Evolutionary conservation across 108 stramenopile species (phyloP).

Genomic region (Aurantiochytrium sp.): DNA sequence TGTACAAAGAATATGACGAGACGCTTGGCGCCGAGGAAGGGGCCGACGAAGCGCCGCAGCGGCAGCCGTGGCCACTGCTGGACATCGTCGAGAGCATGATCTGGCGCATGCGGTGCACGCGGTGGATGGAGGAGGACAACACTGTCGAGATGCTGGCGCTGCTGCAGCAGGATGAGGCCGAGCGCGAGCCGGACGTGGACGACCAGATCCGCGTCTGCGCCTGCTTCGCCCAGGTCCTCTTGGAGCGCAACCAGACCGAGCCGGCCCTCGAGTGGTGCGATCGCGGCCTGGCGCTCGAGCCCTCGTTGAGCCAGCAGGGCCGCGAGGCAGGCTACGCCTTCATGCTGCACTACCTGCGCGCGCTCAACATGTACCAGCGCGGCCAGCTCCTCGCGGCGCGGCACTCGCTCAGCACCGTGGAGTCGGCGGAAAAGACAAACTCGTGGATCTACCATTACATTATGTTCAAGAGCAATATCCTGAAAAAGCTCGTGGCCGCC

Average conservation of each 20-base stretch:
- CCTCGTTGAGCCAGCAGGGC: background rate
- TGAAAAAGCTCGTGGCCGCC: background rate
- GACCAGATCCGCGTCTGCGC: background rate
- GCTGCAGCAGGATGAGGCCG: background rate
- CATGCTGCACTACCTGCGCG: conserved; percentile 18
- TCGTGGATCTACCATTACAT: conserved; percentile 28
- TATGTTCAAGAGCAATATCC: conserved; percentile 10
- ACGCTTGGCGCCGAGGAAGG: background rate
- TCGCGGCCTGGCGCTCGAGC: background rate
- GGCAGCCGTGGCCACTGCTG: background rate
- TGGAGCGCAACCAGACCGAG: conserved; percentile 11
- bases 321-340: background rate
- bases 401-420: background rate
- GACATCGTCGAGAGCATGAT: background rate
- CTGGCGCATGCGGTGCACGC: conserved; percentile 30
- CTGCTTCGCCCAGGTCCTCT: conserved; percentile 11
- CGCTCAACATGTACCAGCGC: conserved; percentile 20
- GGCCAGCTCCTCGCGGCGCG: background rate
- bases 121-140: conserved; percentile 12
- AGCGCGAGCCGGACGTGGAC: background rate
- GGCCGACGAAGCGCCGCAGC: background rate
- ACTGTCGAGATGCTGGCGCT: background rate
- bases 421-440: background rate
- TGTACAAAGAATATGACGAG: conserved; percentile 8
- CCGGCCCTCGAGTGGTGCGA: conserved; percentile 20